Conservation (phyloP, 768 basidiomycete genomes). For the Auriculariales sp. region DNA sequence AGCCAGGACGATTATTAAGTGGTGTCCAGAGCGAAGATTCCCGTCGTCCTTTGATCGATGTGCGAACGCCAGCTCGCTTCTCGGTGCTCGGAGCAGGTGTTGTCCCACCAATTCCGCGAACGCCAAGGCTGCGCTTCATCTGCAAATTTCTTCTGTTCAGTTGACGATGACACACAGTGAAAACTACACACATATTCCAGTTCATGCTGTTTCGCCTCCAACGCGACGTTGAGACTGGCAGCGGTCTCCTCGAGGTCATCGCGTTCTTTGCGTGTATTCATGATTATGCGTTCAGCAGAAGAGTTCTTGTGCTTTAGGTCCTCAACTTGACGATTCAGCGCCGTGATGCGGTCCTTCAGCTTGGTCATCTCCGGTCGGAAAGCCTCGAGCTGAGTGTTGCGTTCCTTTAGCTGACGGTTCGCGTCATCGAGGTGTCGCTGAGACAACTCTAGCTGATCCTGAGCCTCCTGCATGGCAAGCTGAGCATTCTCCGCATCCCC, state of each 20-base stretch:
- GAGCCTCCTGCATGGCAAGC: constrained; percentile 31
- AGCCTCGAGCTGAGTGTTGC: constrained; percentile 20
- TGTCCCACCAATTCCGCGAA: constrained; percentile 39
- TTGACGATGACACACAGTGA: neutral
- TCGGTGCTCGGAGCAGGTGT: constrained; percentile 32
- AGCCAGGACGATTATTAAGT: too few relatives aligned
- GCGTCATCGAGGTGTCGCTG: constrained; percentile 20
- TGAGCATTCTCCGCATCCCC: constrained; percentile 27
- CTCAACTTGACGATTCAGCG: constrained; percentile 47
- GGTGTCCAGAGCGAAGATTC: neutral
- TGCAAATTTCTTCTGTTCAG: constrained; percentile 12
- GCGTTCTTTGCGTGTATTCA: constrained; percentile 53
- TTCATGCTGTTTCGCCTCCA: constrained; percentile 92
- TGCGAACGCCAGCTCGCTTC: constrained; percentile 18
- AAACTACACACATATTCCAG: constrained; percentile 57
- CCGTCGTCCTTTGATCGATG: neutral
- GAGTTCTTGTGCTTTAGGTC: constrained; percentile 69
- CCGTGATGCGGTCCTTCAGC: constrained; percentile 44
- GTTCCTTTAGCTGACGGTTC: constrained; percentile 42
- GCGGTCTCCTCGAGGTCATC: constrained; percentile 63
- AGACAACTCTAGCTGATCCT: constrained; percentile 1
- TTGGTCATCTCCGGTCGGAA: constrained; percentile 33
- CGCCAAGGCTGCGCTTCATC: constrained; percentile 51
- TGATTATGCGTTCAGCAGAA: constrained; percentile 67
- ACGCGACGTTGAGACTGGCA: constrained; percentile 73